A percentile compares a stretch with the other conserved stretches of the same genome.
phyloP scores from a whole-genome alignment of 2,329 filamentous ascomycete genomes.

The Septoria linicola region DNA sequence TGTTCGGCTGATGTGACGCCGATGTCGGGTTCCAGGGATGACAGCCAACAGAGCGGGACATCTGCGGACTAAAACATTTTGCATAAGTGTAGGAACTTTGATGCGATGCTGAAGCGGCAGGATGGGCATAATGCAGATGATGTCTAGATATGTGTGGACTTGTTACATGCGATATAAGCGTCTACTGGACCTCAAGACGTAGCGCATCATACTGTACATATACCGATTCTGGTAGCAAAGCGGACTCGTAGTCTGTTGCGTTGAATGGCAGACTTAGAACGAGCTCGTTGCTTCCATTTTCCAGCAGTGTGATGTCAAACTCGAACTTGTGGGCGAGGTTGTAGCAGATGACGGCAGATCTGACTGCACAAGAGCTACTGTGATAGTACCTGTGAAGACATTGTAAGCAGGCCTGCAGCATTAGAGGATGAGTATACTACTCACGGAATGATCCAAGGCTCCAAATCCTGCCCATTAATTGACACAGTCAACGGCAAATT shows the following conservation, averaged over 20 bases:
- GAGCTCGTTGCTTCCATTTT: constrained; percentile 56
- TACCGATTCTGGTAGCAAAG: constrained; percentile 54
- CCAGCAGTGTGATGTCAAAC: constrained; percentile 53
- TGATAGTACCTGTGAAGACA: constrained; percentile 49
- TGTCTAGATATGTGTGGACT: too few relatives aligned
- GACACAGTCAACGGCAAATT: constrained; percentile 55
- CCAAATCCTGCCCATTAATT: constrained; percentile 48
- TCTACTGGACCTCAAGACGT: constrained; percentile 49
- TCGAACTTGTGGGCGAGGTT: constrained; percentile 60
- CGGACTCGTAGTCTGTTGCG: constrained; percentile 59
- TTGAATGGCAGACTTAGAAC: constrained; percentile 60
- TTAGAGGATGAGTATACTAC: constrained; percentile 25
- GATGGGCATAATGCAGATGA: too few relatives aligned
- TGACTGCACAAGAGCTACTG: constrained; percentile 60
- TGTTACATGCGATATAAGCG: too few relatives aligned
- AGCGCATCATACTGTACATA: constrained; percentile 68
- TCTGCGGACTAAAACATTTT: too few relatives aligned
- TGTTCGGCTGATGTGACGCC: too few relatives aligned
- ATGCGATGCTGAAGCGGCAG: too few relatives aligned
- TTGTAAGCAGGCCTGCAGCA: constrained; percentile 3
- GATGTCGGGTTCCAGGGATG: too few relatives aligned
- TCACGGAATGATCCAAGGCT: constrained; percentile 59
- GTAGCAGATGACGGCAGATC: constrained; percentile 62
- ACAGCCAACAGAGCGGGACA: too few relatives aligned
- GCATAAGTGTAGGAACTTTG: too few relatives aligned